Evolutionary conservation across 179 eudicot species (phyloP).

Genomic region (Beta lomatogona): DNA sequence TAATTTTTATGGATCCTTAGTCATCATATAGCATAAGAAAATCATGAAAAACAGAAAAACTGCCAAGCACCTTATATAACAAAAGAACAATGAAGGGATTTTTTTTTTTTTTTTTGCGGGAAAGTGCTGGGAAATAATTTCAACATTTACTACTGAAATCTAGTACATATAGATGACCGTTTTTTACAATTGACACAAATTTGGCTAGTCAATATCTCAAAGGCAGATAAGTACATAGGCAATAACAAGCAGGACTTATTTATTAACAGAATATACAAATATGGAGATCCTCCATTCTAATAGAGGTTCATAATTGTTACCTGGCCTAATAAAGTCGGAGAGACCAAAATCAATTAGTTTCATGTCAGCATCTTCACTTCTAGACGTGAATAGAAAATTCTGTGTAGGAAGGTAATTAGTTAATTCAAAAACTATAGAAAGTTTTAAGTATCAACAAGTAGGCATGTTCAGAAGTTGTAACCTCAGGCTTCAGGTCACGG

Average conservation of each 20-base stretch:
- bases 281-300: background rate
- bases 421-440: background rate
- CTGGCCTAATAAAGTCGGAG: slow-evolving; percentile 54
- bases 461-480: slow-evolving; percentile 19
- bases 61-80: no score
- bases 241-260: background rate
- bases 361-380: slow-evolving; percentile 51
- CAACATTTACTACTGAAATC: background rate
- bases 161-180: background rate
- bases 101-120: no score
- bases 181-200: background rate
- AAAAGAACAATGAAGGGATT: background rate
- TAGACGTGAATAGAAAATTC: slow-evolving; percentile 55
- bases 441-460: slow-evolving; percentile 11
- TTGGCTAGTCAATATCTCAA: background rate
- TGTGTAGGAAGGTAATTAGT: slow-evolving; percentile 22
- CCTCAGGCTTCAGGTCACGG: slow-evolving; percentile 61
- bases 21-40: background rate
- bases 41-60: background rate
- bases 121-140: no score
- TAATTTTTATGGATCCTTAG: background rate
- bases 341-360: slow-evolving; percentile 58
- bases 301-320: slow-evolving; percentile 20
- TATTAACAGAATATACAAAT: background rate
- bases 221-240: background rate